Evolutionary conservation across 352 stramenopile genomes (phyloP).

Genomic region (Pythium biforme): DNA sequence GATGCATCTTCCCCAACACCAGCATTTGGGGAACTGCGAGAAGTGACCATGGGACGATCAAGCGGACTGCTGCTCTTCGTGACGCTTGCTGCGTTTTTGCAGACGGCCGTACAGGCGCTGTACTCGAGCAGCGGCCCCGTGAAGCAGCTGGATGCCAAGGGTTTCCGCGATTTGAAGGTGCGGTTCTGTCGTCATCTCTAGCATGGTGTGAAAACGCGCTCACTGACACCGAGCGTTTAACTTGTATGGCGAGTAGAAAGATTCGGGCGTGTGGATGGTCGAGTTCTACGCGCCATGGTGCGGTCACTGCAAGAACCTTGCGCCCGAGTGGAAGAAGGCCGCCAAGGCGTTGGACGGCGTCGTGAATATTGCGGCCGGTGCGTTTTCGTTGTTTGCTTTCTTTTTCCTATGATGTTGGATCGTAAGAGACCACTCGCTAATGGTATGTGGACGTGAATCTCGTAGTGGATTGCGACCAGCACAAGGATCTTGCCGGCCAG

Average conservation of each 20-base stretch:
- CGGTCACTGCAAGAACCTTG: conserved; percentile 93
- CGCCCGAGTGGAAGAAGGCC: conserved; percentile 91
- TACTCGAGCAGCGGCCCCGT: conserved; percentile 69
- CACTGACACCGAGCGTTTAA: background rate
- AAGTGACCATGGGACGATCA: conserved; percentile 21
- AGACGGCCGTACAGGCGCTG: conserved; percentile 39
- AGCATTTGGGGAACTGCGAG: background rate
- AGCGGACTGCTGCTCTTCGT: conserved; percentile 20
- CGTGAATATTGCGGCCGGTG: conserved; percentile 86
- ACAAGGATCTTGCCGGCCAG: conserved; percentile 81
- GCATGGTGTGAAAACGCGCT: background rate
- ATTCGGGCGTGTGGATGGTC: conserved; percentile 89
- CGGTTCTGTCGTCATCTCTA: background rate
- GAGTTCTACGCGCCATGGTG: conserved; percentile 96
- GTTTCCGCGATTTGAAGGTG: conserved; percentile 67
- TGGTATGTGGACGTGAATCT: no score
- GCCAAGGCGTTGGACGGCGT: conserved; percentile 86
- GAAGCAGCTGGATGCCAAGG: conserved; percentile 69
- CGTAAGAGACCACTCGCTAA: background rate
- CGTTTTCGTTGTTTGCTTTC: background rate
- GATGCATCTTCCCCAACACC: no score
- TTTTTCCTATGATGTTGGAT: background rate
- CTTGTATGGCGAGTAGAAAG: conserved; percentile 46
- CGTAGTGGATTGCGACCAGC: conserved; percentile 72
- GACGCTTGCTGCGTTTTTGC: conserved; percentile 32